Evolutionary conservation across 345 rosid species (phyloP), one percentile per base, ranked within the genome.

Genomic region (Atalantia buxifolia): DNA sequence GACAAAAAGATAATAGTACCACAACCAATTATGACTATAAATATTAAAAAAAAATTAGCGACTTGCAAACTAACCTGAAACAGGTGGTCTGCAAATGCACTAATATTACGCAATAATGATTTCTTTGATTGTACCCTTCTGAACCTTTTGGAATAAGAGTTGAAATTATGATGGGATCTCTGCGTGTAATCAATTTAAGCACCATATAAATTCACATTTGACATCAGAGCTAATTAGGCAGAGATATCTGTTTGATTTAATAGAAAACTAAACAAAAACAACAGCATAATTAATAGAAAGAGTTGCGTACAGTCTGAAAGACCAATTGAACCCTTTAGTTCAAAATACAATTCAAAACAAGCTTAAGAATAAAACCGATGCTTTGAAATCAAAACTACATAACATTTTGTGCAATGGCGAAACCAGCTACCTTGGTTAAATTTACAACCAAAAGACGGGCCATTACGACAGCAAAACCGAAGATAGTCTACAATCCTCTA

Each of bases 21-120:
- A 69, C 24, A 50, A 22, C 38, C n/a, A 33, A 10, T 59, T 33
- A 48, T 48, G 24, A 31, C 2, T 30, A 48, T 9, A 36, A 63
- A 36, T 25, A 27, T 33, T 14, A 57, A 22, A 42, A 62, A 55
- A 22, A 35, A 66, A 55, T 35, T 24, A 78, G 62, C 10, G 24
- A 75, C 30, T 63, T 28, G 24, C 75, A 71, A 45, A 65, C n/a
- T 79, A 70, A 92, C 97, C 92, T 87, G 71, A 83, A 89, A 85
- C 78, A 91, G 22, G 87, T 81, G 66, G 19, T 90, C 89, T 59
- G 92, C 83, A 71, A 85, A 92, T 63, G 86, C 79, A 82, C 69
- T 76, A 33, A 85, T 27, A 82, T 89, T 83, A n/a, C 88, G 88
- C 74, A 89, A 66, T 59, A 90, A 66, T 1, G 86, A 83, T 75